Conservation (phyloP, 2,329 filamentous ascomycete genomes). For the Colletotrichum lentis region DNA sequence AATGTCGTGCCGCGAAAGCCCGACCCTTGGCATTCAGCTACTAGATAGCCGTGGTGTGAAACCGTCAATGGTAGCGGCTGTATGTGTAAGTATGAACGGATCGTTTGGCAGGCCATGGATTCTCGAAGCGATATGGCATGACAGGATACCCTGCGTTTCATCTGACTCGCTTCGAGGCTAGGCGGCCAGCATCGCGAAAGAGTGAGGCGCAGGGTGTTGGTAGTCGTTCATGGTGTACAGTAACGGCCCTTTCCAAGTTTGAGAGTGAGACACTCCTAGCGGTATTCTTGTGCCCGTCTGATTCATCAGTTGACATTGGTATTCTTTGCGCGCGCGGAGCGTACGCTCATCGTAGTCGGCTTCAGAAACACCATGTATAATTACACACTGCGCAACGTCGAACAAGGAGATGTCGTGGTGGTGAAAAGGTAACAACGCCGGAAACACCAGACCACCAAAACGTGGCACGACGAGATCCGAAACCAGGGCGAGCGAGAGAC, state of each 20-base stretch:
- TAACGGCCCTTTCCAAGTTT: conserved; percentile 15
- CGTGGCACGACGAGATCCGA: conserved; percentile 20
- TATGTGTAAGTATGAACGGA: not conserved
- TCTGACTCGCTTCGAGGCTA: no score
- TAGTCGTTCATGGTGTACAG: conserved; percentile 9
- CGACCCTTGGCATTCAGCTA: conserved; percentile 3
- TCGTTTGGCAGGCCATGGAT: not conserved
- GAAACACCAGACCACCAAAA: not conserved
- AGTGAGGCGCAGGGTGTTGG: not conserved
- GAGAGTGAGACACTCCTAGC: not conserved
- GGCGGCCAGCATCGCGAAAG: not conserved
- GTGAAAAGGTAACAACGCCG: conserved; percentile 2
- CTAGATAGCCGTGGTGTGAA: not conserved
- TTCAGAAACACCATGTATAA: conserved; percentile 19
- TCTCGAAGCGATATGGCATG: not conserved
- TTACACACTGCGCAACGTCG: conserved; percentile 22
- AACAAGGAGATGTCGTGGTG: not conserved
- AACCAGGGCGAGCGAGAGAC: conserved; percentile 32
- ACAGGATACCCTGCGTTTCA: not conserved
- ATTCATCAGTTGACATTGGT: not conserved
- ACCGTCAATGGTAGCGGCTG: not conserved
- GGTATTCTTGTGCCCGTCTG: not conserved
- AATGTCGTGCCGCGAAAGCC: conserved; percentile 8
- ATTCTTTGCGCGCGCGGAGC: not conserved
- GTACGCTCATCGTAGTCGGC: not conserved